Evolutionary conservation across 164 flowering plant species (phyloP).

Genomic region (Malania oleifera): DNA sequence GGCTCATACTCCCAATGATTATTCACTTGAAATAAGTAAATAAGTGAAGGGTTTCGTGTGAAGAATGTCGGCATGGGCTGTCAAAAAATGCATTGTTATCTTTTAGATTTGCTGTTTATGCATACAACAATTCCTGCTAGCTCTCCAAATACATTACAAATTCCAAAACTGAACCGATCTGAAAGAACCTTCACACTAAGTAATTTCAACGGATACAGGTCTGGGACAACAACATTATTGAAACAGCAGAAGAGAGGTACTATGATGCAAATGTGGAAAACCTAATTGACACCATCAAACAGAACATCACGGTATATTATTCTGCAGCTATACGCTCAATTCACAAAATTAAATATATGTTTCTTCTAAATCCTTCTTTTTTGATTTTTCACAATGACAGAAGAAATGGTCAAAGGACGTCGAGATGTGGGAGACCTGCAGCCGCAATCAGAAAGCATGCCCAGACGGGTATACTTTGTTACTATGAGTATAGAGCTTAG

Average conservation of each 20-base stretch:
- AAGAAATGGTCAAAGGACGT: slow-evolving; percentile 65
- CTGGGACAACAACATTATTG: slow-evolving; percentile 68
- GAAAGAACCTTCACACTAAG: background rate
- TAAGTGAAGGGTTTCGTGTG: too few species aligned
- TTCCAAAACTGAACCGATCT: background rate
- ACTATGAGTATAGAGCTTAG: too few species aligned
- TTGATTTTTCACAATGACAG: slow-evolving; percentile 30
- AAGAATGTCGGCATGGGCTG: too few species aligned
- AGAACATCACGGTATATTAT: slow-evolving; percentile 57
- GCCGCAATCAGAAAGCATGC: slow-evolving; percentile 42
- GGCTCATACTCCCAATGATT: too few species aligned
- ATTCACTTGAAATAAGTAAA: too few species aligned
- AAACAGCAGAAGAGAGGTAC: slow-evolving; percentile 62
- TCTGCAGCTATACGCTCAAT: slow-evolving; percentile 2
- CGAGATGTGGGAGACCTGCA: slow-evolving; percentile 60
- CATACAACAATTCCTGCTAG: background rate
- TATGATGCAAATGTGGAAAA: slow-evolving; percentile 42
- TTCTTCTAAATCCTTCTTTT: too few species aligned
- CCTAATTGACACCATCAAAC: slow-evolving; percentile 50
- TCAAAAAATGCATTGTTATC: too few species aligned
- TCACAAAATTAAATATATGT: too few species aligned
- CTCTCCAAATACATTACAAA: too few species aligned
- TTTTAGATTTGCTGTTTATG: too few species aligned
- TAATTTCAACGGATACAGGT: slow-evolving; percentile 36
- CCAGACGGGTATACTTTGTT: slow-evolving; percentile 66